These are phyloP conservation scores for Penicillium hesseltinei DNA, from an alignment of 2,329 filamentous ascomycete genomes.

Conservation along the genomic window DNA sequence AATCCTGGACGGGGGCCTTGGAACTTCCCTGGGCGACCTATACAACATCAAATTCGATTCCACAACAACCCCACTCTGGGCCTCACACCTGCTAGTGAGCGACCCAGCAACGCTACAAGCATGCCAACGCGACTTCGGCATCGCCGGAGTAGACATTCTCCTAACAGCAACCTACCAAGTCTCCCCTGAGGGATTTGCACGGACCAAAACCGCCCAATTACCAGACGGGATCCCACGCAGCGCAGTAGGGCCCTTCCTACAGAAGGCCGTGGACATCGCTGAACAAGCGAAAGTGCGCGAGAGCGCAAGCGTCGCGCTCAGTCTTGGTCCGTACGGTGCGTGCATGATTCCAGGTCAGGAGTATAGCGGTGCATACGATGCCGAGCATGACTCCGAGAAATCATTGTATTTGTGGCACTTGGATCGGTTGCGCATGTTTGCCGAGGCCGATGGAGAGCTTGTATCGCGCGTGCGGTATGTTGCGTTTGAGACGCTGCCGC, in stretches of 20 bases:
- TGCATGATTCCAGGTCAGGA: conserved; percentile 63
- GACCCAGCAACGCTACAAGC: conserved; percentile 51
- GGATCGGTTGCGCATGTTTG: conserved; percentile 54
- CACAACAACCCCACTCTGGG: conserved; percentile 60
- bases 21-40: conserved; percentile 62
- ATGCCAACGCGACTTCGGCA: conserved; percentile 58
- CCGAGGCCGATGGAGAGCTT: conserved; percentile 32
- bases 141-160: conserved; percentile 60
- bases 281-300: conserved; percentile 29
- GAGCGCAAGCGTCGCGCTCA: conserved; percentile 48
- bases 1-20: conserved; percentile 65
- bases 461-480: conserved; percentile 51
- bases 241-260: conserved; percentile 45
- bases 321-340: conserved; percentile 66
- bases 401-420: conserved; percentile 58
- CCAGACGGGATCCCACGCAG: conserved; percentile 46
- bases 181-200: conserved; percentile 56
- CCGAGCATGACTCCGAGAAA: conserved; percentile 44
- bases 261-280: conserved; percentile 39
- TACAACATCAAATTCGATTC: conserved; percentile 54
- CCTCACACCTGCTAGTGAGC: conserved; percentile 62
- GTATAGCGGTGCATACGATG: conserved; percentile 62
- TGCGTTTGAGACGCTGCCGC: conserved; percentile 65
- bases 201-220: conserved; percentile 46
- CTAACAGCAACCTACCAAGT: conserved; percentile 68